phyloP scores from a whole-genome alignment of 202 grass and related monocot genomes.

The Eragrostis tef region DNA sequence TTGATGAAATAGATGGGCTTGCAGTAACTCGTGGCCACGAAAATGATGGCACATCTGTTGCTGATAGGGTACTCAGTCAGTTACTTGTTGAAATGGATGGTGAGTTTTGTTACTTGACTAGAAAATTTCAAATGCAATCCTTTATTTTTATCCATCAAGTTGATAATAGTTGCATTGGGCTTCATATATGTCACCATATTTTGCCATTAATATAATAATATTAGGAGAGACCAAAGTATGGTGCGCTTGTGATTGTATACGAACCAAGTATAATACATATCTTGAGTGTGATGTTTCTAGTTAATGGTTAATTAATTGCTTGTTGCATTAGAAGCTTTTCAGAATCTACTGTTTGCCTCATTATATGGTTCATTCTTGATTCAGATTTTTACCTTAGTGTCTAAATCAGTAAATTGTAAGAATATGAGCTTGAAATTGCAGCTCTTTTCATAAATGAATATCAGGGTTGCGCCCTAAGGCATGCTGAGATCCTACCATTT shows the following conservation, averaged over 20 bases:
- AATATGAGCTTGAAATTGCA: not conserved
- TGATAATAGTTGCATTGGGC: not conserved
- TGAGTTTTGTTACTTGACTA: conserved; percentile 46
- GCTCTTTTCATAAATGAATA: conserved; percentile 5
- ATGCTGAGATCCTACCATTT: not conserved
- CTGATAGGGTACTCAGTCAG: conserved; percentile 79
- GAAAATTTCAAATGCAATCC: conserved; percentile 11
- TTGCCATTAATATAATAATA: not conserved
- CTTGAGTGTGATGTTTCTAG: conserved; percentile 24
- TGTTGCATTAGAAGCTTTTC: not conserved
- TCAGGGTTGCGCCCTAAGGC: not conserved
- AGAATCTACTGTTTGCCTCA: conserved; percentile 13
- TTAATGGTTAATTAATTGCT: not conserved
- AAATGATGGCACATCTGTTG: conserved; percentile 70
- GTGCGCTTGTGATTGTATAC: not conserved
- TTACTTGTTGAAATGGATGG: conserved; percentile 96
- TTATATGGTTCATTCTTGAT: conserved; percentile 24
- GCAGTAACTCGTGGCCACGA: conserved; percentile 72
- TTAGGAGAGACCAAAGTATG: not conserved
- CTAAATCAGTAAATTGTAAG: conserved; percentile 15
- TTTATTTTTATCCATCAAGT: conserved; percentile 8
- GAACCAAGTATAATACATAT: conserved; percentile 21
- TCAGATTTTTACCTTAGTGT: not conserved
- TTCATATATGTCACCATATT: not conserved
- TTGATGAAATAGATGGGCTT: conserved; percentile 98